A percentile compares a stretch with the other conserved stretches of the same genome.
phyloP scores from a whole-genome alignment of 371 early-diverging fungal species.

The Mortierella sp. region DNA sequence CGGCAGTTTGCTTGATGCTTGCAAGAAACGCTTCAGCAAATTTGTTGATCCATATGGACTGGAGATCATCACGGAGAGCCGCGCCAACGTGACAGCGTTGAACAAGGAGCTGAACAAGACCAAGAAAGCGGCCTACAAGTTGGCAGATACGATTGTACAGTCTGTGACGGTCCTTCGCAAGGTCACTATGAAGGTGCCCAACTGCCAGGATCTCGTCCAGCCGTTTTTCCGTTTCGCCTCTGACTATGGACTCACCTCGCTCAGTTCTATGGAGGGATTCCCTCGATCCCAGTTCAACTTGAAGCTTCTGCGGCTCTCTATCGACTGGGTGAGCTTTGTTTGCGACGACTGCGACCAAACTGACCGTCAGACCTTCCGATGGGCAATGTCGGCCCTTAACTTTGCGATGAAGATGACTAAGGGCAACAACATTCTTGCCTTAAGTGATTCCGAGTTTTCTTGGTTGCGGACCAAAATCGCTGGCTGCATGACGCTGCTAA shows the following conservation, averaged over 20 bases:
- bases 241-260: constrained; percentile 79
- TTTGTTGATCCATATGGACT: constrained; percentile 65
- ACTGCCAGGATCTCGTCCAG: constrained; percentile 83
- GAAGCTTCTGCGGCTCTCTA: constrained; percentile 78
- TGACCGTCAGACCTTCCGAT: constrained; percentile 88
- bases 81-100: constrained; percentile 71
- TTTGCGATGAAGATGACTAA: constrained; percentile 86
- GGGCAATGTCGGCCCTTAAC: constrained; percentile 90
- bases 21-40: constrained; percentile 66
- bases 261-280: constrained; percentile 76
- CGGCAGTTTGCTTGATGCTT: constrained; percentile 61
- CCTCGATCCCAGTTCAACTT: constrained; percentile 67
- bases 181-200: constrained; percentile 63
- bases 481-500: constrained; percentile 84
- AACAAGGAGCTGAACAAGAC: constrained; percentile 74
- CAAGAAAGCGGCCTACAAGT: constrained; percentile 71
- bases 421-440: constrained; percentile 78
- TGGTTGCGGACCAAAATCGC: constrained; percentile 80
- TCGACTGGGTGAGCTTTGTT: constrained; percentile 90
- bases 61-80: constrained; percentile 67
- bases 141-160: constrained; percentile 69
- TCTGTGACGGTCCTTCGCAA: constrained; percentile 71
- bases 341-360: constrained; percentile 83
- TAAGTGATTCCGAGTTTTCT: constrained; percentile 79
- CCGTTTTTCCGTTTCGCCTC: constrained; percentile 89